Evolutionary conservation across 2,329 filamentous ascomycete species (phyloP).

Genomic region (Tricladium varicosporioides): DNA sequence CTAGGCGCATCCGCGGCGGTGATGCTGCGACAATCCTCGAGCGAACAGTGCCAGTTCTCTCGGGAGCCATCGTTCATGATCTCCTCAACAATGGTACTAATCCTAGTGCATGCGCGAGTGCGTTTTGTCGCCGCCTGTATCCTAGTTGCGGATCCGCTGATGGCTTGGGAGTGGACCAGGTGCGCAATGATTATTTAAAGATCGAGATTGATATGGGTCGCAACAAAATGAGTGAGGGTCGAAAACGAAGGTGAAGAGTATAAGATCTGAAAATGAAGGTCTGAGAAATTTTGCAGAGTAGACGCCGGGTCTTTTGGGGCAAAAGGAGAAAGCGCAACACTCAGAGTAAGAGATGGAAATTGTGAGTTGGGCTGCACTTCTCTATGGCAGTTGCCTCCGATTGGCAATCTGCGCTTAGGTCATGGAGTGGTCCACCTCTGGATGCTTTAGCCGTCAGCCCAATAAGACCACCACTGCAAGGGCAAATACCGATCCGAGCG

Average conservation of each 20-base stretch:
- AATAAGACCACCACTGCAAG: neutral
- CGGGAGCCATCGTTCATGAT: slow-evolving; percentile 14
- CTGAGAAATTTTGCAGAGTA: neutral
- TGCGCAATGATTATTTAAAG: neutral
- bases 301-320: neutral
- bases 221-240: neutral
- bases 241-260: neutral
- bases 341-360: neutral
- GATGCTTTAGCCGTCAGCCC: neutral
- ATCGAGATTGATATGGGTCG: neutral
- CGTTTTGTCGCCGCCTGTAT: neutral
- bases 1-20: slow-evolving; percentile 12
- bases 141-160: neutral
- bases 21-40: slow-evolving; percentile 4
- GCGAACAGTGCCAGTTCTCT: slow-evolving; percentile 3
- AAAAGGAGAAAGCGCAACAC: neutral
- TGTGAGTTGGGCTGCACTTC: neutral
- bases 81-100: neutral
- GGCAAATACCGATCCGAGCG: neutral
- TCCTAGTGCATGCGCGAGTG: neutral
- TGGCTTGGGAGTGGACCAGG: neutral
- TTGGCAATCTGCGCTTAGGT: neutral
- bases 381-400: neutral
- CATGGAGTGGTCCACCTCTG: neutral
- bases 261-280: no score